Base-by-base conservation (phyloP, 768 basidiomycete species). In the Cystobasidiopsis lactophilus region DNA sequence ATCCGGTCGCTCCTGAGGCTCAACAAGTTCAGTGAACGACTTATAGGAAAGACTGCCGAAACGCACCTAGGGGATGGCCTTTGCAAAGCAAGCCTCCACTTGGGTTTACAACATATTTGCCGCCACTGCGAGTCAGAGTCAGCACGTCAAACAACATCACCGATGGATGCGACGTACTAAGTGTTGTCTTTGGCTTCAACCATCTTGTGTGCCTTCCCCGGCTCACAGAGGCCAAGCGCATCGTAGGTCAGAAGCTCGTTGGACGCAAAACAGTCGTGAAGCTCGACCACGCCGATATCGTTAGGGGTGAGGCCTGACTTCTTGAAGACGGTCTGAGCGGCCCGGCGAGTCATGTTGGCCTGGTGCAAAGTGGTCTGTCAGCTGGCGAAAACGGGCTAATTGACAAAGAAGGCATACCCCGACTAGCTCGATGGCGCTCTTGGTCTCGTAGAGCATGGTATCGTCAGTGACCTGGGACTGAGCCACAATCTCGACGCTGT, bases 1-100 rank as follows among this genome's bases (percentile, higher is more conserved):
- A 54, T 0, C 62, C 60, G 0, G 57, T 61, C 2, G 61, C 59
- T 1, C 59, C 56, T 43, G 41, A 19, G 19, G 19, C 19, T 43
- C 19, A 9, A 43, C 19, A 43, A 24, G 23, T 24, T 43, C n/a
- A 41, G 37, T n/a, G 19, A 40, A 26, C 16, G 14, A 2, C 14
- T 44, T 3, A 43, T 7, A 2, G 31, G 52, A 38, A 38, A 47
- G 19, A 39, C 9, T 5, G 1, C 29, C 24, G 30, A 24, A 13
- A 40, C 4, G 3, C 13, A 56, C 50, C 53, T 18, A 60, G 43
- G 2, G 84, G 83, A 62, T 85, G 82, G 2, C 84, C 84, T 62
- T 85, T 86, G n/a, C 82, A 80, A 62, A 86, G 81, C 16, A 86
- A 72, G 0, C 84, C 84, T 24, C 84, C 83, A 45, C 79, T 81